Base-by-base conservation (phyloP, 768 basidiomycete genomes). In the Gloeophyllum trabeum region DNA sequence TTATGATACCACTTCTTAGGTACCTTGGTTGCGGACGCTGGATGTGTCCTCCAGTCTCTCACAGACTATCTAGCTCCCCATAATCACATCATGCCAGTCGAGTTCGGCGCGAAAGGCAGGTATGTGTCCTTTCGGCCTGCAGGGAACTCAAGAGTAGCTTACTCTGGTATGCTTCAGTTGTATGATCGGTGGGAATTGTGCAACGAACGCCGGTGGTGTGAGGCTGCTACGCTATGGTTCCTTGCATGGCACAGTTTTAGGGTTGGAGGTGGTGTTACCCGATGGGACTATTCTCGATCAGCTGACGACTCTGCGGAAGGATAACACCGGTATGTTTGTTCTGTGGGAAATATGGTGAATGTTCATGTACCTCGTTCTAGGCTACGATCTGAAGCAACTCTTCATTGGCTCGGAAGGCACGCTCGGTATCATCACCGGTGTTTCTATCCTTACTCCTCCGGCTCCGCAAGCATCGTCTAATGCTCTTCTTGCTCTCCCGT, bases 401-500 rank as follows among this genome's bases (percentile, higher is more conserved):
- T 99, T 98, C 64, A 96, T 99, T 50, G 96, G 96, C 10, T 81
- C 87, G 4, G 96, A 99, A 58, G 96, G 96, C 40, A 97, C 94
- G 0, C 79, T 99, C 19, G 96, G 96, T 35, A 70, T 99, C 43
- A 79, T 99, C 46, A 99, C 96, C 7, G 96, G 76, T 19, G 86
- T 97, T 28, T 96, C 93, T 3, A 93, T 99, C 55, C 71, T 97
- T 46, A 88, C 93, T 18, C 87, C 96, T 0, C 68, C 87, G 37
- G 71, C 83, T 47, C 79, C 81, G 13, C 76, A 79, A 53, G 81
- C 92, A 4, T 79, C 85, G 40, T 93, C 88, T 59, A 94, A 96
- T 53, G 79, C 93, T 48, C 83, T 99, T 48, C 73, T 99, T 38
- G 89, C 90, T 3, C 71, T 96, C 2, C 82, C 90, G 4, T 77